Evolutionary conservation across 768 basidiomycete genomes (phyloP).

Genomic region (Lactarius vividus): DNA sequence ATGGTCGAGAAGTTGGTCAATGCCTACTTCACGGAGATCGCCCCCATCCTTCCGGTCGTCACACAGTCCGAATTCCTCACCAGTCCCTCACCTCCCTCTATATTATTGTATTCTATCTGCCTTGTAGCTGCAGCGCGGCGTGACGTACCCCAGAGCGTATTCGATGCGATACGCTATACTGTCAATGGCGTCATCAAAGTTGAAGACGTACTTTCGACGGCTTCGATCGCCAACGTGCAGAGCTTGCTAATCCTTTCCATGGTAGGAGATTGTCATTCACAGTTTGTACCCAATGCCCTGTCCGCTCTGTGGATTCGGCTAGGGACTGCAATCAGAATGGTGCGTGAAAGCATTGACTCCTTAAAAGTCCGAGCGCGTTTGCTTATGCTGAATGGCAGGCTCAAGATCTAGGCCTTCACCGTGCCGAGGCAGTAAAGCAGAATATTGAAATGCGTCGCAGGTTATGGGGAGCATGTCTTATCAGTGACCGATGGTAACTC

Average conservation of each 20-base stretch:
- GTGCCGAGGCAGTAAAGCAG: slow-evolving; percentile 83
- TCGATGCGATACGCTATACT: slow-evolving; percentile 83
- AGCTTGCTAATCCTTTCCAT: slow-evolving; percentile 81
- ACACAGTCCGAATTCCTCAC: slow-evolving; percentile 86
- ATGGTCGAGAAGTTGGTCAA: slow-evolving; percentile 83
- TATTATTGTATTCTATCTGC: slow-evolving; percentile 92
- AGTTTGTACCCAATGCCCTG: slow-evolving; percentile 79
- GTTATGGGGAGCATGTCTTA: slow-evolving; percentile 92
- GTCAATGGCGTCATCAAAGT: slow-evolving; percentile 85
- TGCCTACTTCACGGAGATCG: slow-evolving; percentile 85
- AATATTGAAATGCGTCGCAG: slow-evolving; percentile 84
- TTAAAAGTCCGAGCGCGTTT: slow-evolving; percentile 12
- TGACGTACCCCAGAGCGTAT: slow-evolving; percentile 79
- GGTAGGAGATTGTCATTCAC: slow-evolving; percentile 89
- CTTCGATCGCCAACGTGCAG: slow-evolving; percentile 84
- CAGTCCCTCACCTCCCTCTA: slow-evolving; percentile 65
- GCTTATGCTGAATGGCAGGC: slow-evolving; percentile 50
- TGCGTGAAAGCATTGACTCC: slow-evolving; percentile 37
- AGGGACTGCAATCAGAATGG: slow-evolving; percentile 92
- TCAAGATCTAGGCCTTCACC: slow-evolving; percentile 93
- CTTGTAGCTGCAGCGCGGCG: slow-evolving; percentile 85
- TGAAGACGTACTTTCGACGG: slow-evolving; percentile 88
- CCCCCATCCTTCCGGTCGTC: slow-evolving; percentile 86
- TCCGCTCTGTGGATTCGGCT: slow-evolving; percentile 85
- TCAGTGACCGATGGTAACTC: slow-evolving; percentile 89